These are phyloP conservation scores for Pyracantha coccinea DNA, from an alignment of 331 rosid species.

Conservation along the genomic window DNA sequence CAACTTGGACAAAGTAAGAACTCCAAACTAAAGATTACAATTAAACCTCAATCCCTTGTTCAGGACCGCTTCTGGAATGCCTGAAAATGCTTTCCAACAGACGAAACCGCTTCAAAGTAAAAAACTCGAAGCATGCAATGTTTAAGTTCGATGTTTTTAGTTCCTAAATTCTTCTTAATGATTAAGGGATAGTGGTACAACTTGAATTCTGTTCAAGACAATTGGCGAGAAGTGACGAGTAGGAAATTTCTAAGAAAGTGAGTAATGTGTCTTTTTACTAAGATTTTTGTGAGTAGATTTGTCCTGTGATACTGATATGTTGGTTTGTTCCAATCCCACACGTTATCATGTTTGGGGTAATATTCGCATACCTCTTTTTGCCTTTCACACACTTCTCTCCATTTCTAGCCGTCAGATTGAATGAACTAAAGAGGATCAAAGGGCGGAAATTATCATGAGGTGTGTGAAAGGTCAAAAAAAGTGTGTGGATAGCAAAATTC, in stretches of 20 bases:
- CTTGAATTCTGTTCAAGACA: neutral
- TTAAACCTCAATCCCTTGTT: neutral
- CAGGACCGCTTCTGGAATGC: too few relatives aligned
- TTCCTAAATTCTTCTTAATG: neutral
- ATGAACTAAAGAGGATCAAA: too few relatives aligned
- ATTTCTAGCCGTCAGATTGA: too few relatives aligned
- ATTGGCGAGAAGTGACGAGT: neutral
- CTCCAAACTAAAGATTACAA: neutral
- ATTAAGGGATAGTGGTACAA: neutral
- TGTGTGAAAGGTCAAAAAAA: too few relatives aligned
- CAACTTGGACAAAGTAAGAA: neutral
- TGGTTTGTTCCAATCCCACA: neutral
- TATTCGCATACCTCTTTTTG: too few relatives aligned
- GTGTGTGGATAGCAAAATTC: too few relatives aligned
- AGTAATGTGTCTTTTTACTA: neutral
- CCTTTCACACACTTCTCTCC: too few relatives aligned
- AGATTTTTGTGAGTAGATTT: neutral
- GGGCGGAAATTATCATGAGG: too few relatives aligned
- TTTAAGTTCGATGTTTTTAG: neutral
- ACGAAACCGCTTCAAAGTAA: neutral
- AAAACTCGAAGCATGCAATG: neutral
- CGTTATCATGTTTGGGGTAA: neutral
- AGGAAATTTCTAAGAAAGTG: constrained; percentile 18
- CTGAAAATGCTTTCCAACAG: too few relatives aligned
- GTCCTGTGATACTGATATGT: neutral